Evolutionary conservation across 805 yeast genomes (phyloP).

Genomic region (Candida ulmi): DNA sequence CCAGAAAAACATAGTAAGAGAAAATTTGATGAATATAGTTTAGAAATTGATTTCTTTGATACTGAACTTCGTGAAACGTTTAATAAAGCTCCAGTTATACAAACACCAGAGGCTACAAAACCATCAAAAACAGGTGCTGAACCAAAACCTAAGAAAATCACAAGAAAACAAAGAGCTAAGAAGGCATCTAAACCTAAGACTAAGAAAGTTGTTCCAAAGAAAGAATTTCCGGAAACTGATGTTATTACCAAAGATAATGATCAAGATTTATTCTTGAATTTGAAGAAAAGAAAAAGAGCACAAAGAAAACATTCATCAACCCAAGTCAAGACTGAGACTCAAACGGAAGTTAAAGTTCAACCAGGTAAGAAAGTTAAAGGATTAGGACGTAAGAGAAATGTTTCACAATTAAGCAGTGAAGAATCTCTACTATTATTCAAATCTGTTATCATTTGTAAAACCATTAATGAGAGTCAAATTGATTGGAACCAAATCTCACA

Average conservation of each 20-base stretch:
- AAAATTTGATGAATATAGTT: constrained; percentile 13
- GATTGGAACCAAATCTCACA: constrained; percentile 59
- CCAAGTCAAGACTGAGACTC: too few relatives aligned
- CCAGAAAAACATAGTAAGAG: neutral
- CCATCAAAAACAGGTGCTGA: neutral
- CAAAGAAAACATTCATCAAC: neutral
- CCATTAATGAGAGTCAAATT: constrained; percentile 50
- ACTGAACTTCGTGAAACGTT: constrained; percentile 17
- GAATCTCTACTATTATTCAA: constrained; percentile 38
- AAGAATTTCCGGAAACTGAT: too few relatives aligned
- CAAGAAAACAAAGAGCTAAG: neutral
- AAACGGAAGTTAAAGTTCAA: too few relatives aligned
- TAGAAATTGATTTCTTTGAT: constrained; percentile 23
- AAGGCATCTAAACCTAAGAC: constrained; percentile 1
- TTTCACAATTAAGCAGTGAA: constrained; percentile 11
- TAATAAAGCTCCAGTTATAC: constrained; percentile 3
- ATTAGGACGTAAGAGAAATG: constrained; percentile 15
- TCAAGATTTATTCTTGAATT: constrained; percentile 6
- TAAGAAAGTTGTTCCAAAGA: neutral
- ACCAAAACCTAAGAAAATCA: neutral
- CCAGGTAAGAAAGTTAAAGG: neutral
- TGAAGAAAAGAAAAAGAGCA: constrained; percentile 3
- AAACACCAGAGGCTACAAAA: too few relatives aligned
- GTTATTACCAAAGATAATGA: neutral
- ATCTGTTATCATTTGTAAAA: constrained; percentile 61